phyloP scores from a whole-genome alignment of 331 rosid species.

The Acacia concinna region DNA sequence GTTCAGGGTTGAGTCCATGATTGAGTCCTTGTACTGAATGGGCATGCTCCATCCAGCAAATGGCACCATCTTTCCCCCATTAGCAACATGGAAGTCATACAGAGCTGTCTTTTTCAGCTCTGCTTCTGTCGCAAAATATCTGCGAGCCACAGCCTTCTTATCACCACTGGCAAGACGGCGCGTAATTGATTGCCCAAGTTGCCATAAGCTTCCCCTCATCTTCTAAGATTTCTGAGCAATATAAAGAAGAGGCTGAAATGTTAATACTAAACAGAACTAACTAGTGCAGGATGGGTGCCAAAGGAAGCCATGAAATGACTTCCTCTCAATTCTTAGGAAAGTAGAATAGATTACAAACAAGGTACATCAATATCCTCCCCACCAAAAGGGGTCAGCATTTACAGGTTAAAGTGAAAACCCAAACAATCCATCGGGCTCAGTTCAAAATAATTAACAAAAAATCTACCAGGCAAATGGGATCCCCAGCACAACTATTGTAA shows the following conservation, averaged over 20 bases:
- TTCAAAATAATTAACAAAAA: neutral
- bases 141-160: constrained; percentile 72
- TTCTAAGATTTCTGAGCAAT: constrained; percentile 38
- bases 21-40: constrained; percentile 91
- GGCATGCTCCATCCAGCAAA: constrained; percentile 99
- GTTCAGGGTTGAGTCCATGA: constrained; percentile 52
- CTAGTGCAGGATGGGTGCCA: constrained; percentile 3
- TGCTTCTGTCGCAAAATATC: constrained; percentile 69
- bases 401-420: neutral
- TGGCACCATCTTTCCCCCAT: constrained; percentile 99
- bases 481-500: neutral
- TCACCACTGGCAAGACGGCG: constrained; percentile 80
- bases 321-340: constrained; percentile 3
- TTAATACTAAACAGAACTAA: neutral
- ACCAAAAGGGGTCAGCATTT: neutral
- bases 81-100: constrained; percentile 81
- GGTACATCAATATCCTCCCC: neutral
- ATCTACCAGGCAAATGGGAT: neutral
- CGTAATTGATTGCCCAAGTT: constrained; percentile 83
- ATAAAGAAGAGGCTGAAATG: neutral
- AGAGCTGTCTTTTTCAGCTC: constrained; percentile 89
- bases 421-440: neutral
- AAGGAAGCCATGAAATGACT: constrained; percentile 12
- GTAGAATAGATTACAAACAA: neutral
- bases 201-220: constrained; percentile 88